phyloP scores from a whole-genome alignment of 169 alveolate species.

The Eimeria praecox region DNA sequence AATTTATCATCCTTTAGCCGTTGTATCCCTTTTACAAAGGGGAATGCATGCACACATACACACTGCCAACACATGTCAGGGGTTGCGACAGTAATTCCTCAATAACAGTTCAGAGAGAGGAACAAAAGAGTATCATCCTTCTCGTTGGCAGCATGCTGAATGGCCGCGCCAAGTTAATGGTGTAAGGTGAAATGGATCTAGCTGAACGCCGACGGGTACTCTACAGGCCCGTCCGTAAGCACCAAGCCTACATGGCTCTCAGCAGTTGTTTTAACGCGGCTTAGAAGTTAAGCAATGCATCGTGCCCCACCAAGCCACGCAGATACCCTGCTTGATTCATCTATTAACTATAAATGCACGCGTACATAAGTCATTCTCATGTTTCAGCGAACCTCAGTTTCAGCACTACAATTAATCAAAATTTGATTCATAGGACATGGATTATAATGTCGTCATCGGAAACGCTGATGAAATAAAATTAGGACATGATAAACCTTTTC shows the following conservation, averaged over 20 bases:
- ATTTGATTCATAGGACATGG: conserved; percentile 57
- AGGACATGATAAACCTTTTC: background rate
- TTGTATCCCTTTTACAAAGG: too few relatives aligned
- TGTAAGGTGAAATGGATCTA: conserved; percentile 26
- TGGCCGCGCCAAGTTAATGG: background rate
- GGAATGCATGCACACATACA: too few relatives aligned
- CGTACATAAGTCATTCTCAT: background rate
- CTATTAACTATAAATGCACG: background rate
- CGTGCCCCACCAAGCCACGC: conserved; percentile 26
- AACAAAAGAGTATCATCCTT: conserved; percentile 52
- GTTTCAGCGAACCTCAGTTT: conserved; percentile 44
- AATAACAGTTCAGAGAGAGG: conserved; percentile 29
- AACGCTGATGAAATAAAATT: background rate
- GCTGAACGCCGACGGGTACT: conserved; percentile 6
- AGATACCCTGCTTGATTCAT: conserved; percentile 45
- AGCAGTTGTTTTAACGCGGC: conserved; percentile 72
- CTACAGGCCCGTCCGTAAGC: background rate
- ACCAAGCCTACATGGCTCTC: conserved; percentile 48
- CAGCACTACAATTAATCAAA: conserved; percentile 17
- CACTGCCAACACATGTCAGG: too few relatives aligned
- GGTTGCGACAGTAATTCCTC: too few relatives aligned
- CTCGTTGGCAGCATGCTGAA: background rate
- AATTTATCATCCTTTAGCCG: too few relatives aligned
- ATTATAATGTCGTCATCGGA: conserved; percentile 34
- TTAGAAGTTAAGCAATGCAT: background rate